A percentile compares a stretch with the other conserved stretches of the same genome.
Evolutionary conservation across 257 asterid genomes (phyloP).

Genomic region (Knoxia roxburghii): DNA sequence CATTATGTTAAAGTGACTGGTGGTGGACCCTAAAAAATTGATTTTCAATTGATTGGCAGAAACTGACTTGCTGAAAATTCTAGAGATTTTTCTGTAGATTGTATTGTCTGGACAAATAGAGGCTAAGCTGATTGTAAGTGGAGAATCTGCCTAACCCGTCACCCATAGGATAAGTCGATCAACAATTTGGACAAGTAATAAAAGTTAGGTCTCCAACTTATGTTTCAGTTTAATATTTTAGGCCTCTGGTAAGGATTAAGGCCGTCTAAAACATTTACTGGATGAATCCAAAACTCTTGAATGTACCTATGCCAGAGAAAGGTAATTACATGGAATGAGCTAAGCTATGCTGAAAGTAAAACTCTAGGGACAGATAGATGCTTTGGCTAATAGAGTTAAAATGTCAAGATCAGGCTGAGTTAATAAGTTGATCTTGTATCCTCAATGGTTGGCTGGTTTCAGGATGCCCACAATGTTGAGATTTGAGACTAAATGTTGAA

Average conservation of each 20-base stretch:
- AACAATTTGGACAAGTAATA: conserved; percentile 27
- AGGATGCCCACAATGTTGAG: background rate
- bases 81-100: conserved; percentile 12
- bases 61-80: conserved; percentile 10
- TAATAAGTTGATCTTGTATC: background rate
- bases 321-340: background rate
- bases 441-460: background rate
- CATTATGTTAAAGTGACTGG: conserved; percentile 1
- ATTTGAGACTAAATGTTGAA: background rate
- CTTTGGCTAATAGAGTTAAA: background rate
- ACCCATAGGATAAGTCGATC: conserved; percentile 35
- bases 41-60: background rate
- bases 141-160: conserved; percentile 44
- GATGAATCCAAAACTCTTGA: conserved; percentile 19
- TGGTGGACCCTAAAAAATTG: conserved; percentile 9
- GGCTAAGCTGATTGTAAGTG: conserved; percentile 28
- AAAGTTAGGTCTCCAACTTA: conserved; percentile 60
- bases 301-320: conserved; percentile 9
- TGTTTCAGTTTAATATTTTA: no score
- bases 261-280: conserved; percentile 19
- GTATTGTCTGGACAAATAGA: conserved; percentile 39
- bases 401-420: background rate
- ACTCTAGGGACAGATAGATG: background rate
- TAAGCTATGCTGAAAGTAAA: background rate
- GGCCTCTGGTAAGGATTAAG: conserved; percentile 23